These are phyloP conservation scores for Barnettozyma sp. DNA, from an alignment of 805 yeast genomes.

Conservation along the genomic window DNA sequence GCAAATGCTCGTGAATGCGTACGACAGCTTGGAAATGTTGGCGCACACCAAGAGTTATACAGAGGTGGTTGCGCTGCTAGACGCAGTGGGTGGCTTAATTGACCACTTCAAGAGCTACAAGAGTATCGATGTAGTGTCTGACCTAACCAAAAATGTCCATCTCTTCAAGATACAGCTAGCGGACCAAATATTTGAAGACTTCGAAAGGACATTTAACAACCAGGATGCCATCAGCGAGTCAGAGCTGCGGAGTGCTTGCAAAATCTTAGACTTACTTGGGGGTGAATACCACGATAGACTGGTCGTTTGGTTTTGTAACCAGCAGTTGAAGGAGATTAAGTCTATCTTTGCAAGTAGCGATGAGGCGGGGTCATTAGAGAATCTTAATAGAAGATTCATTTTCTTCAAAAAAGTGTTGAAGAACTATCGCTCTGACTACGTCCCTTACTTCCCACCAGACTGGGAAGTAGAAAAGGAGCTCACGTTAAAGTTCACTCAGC, in stretches of 20 bases:
- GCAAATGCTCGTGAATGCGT: conserved; percentile 78
- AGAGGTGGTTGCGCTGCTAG: conserved; percentile 53
- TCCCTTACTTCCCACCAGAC: conserved; percentile 51
- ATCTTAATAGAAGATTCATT: conserved; percentile 71
- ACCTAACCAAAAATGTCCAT: conserved; percentile 51
- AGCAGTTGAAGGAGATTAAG: conserved; percentile 64
- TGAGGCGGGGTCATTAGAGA: conserved; percentile 93
- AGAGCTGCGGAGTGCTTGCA: conserved; percentile 57
- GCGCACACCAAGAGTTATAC: conserved; percentile 39
- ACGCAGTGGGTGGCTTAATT: conserved; percentile 68
- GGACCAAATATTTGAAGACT: conserved; percentile 68
- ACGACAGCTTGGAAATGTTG: conserved; percentile 47
- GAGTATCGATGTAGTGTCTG: conserved; percentile 73
- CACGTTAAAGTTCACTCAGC: conserved; percentile 54
- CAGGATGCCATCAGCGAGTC: conserved; percentile 20
- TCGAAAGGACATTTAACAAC: conserved; percentile 43
- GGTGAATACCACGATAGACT: conserved; percentile 50
- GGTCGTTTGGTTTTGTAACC: conserved; percentile 64
- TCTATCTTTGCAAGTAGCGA: conserved; percentile 71
- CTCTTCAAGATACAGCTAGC: conserved; percentile 54
- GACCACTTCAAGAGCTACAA: conserved; percentile 72
- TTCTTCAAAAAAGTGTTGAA: conserved; percentile 69
- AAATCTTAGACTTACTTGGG: conserved; percentile 60
- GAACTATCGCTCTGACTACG: conserved; percentile 46
- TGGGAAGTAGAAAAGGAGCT: conserved; percentile 70